Base-by-base conservation (phyloP, 495 filamentous ascomycete species). In the Hamigera avellanea region DNA sequence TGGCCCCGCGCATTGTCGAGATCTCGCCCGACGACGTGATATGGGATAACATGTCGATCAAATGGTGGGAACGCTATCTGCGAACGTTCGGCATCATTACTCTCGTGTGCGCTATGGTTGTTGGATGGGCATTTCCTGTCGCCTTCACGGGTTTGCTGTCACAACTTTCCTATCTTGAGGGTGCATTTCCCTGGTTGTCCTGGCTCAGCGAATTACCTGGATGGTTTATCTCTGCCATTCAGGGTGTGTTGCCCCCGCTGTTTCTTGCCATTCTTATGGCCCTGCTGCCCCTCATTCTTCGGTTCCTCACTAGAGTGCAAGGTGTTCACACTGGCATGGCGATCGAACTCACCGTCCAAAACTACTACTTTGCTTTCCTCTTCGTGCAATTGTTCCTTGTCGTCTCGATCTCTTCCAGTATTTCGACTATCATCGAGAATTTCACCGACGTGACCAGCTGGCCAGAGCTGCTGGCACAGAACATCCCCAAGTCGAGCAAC, bases 41-140 rank as follows among this genome's bases (percentile, higher is more conserved):
- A 35, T 98, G 91, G 91, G 83, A 93, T 42, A 98, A 98, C 54
- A 89, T 98, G 83, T 89, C 83, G 2, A 81, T 96, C 48, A 81
- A 76, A 46, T 96, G 93, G 91, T 96, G 85, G 83, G 78, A 86
- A 46, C 76, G 79, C 32, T 94, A 91, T 69, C 45, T 85, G 15
- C 78, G 91, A 23, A 80, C 76, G 28, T 70, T 64, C 35, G 50
- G 77, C 19, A 77, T 91, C 14, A 59, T 85, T 16, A 61, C 63
- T 27, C 40, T 84, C 18, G 83, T 89, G 10, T 55, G 61, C 35
- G 86, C 64, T 13, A 83, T 96, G 70, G 76, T 93, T 34, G 70
- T 95, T 41, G 75, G 84, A 15, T 98, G 88, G 85, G 85, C 87
- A 14, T 74, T 93, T 43, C 93, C 93, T 0, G 87, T 96, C 15